phyloP scores from a whole-genome alignment of 2,329 filamentous ascomycete genomes.

The Alternaria hordeiaustralica region DNA sequence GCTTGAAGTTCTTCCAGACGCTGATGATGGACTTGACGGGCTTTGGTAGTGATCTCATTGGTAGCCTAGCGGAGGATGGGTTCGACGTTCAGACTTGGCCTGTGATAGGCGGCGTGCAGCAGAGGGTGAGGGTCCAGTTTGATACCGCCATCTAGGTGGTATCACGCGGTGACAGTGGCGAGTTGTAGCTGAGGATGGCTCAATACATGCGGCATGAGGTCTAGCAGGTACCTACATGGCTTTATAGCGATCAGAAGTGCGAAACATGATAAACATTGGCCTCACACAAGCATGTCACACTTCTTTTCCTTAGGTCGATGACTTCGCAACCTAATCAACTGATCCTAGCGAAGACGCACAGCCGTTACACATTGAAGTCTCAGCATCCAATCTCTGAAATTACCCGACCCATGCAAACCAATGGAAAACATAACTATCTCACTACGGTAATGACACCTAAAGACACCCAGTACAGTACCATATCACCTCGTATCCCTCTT shows the following conservation, averaged over 20 bases:
- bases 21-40: slow-evolving; percentile 19
- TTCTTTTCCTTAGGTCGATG: too few species aligned
- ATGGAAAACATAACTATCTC: too few species aligned
- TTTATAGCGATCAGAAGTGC: background rate
- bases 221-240: background rate
- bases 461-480: background rate
- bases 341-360: too few species aligned
- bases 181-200: background rate
- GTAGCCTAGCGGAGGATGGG: slow-evolving; percentile 26
- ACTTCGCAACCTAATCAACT: too few species aligned
- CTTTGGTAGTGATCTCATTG: slow-evolving; percentile 23
- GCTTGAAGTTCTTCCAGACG: slow-evolving; percentile 20
- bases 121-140: slow-evolving; percentile 4
- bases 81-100: slow-evolving; percentile 21
- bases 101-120: background rate
- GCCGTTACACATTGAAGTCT: too few species aligned
- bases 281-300: too few species aligned
- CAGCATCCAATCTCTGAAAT: too few species aligned
- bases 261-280: background rate
- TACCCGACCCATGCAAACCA: too few species aligned
- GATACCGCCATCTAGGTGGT: background rate
- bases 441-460: too few species aligned
- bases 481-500: background rate
- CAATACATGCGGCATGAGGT: background rate
- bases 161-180: accelerated